Conservation (phyloP, 441 rosid genomes). For the Erodium moschatum region DNA sequence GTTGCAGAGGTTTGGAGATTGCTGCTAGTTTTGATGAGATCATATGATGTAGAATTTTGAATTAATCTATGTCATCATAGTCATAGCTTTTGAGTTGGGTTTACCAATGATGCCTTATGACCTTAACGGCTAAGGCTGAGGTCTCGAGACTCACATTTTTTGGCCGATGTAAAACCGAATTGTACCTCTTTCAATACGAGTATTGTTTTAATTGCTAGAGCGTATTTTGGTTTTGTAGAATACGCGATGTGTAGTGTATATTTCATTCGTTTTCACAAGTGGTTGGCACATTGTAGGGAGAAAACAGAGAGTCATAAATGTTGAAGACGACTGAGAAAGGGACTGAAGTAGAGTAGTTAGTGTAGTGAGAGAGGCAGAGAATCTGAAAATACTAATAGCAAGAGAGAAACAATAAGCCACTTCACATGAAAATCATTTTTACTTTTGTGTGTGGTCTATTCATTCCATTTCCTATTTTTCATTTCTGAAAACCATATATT, state of each 20-base stretch:
- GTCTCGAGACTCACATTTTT: conserved; percentile 3
- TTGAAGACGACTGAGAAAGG: too few relatives aligned
- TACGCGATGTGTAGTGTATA: background rate
- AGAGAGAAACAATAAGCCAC: background rate
- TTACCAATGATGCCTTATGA: conserved; percentile 5
- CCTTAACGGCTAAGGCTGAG: conserved; percentile 9
- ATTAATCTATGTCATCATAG: conserved; percentile 8
- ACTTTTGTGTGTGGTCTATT: background rate
- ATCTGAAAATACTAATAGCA: background rate
- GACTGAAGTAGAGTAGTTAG: too few relatives aligned
- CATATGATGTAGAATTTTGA: background rate
- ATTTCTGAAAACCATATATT: too few relatives aligned
- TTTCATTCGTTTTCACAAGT: background rate
- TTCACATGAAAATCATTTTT: background rate
- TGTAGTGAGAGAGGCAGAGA: background rate
- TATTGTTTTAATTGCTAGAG: background rate
- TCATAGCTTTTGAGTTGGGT: background rate
- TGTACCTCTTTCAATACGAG: conserved; percentile 3
- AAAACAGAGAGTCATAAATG: background rate
- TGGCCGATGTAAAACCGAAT: conserved; percentile 1
- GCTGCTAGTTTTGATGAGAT: background rate
- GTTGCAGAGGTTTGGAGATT: background rate
- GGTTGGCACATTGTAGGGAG: background rate
- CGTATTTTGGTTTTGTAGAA: background rate
- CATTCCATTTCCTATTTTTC: too few relatives aligned